Base-by-base conservation (phyloP, 352 stramenopile genomes). In the Phytophthora agathidicida region DNA sequence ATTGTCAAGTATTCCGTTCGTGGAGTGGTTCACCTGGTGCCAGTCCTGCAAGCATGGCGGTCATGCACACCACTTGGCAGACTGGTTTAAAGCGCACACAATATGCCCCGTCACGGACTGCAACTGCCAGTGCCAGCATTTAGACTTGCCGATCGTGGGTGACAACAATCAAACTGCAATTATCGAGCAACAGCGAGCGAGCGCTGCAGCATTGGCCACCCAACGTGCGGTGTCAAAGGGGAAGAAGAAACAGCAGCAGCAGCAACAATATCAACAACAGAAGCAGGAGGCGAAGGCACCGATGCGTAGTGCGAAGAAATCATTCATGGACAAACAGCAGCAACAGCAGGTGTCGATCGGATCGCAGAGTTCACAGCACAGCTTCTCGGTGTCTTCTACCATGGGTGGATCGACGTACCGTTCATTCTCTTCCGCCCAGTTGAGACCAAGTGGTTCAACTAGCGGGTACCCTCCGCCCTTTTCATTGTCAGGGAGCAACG, bases 21-120 rank as follows among this genome's bases (percentile, higher is more conserved):
- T 96, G 10, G 92, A 98, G 72, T 98, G 92, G 91, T 98, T 97
- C 65, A 98, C 91, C 16, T 98, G 94, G 94, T 98, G 94, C 49
- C 92, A 97, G 70, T 83, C 83, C 7, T 96, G 88, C 59, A 93
- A 93, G 62, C 88, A 96, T 50, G 86, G 88, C 22, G 93, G 92
- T 13, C 93, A 98, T 60, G 91, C 95, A 1, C 92, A 98, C 55
- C 95, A 98, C 71, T 75, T 98, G 16, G 80, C 93, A 16, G 91
- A 96, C 47, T 98, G 95, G 95, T 98, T 98, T 66, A 79, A 85
- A 20, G 84, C 84, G 8, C 93, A 98, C 58, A 64, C 71, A 8
- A 82, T 88, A 16, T 98, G 95, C 47, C 88, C 93, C 23, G 95
- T 98, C 13, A 98, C 90, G 30, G 93, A 97, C 56, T 98, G 95